Conservation (phyloP, 805 yeast genomes). For the Saturnispora zaruensis region DNA sequence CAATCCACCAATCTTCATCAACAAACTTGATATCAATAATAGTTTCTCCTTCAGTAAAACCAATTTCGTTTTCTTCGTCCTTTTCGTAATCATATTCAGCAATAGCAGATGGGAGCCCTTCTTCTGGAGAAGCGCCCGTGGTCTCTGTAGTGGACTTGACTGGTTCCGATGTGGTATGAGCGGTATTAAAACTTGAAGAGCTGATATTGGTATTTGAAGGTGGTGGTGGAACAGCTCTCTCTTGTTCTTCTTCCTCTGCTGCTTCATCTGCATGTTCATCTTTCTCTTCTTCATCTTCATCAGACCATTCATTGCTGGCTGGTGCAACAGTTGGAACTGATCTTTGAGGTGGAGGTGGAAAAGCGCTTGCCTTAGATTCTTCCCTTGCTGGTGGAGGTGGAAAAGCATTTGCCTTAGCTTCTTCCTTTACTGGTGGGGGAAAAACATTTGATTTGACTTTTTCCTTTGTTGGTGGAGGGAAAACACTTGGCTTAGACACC, state of each 20-base stretch:
- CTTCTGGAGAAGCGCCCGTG: conserved; percentile 9
- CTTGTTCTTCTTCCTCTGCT: conserved; percentile 15
- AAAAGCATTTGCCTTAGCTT: neutral
- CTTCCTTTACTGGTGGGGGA: conserved; percentile 14
- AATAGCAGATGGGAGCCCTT: conserved; percentile 39
- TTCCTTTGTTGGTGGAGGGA: conserved; percentile 15
- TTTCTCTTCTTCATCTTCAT: conserved; percentile 7
- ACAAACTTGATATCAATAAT: conserved; percentile 59
- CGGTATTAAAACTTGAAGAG: conserved; percentile 2
- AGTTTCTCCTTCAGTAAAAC: conserved; percentile 55
- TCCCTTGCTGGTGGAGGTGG: conserved; percentile 22
- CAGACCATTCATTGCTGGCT: conserved; percentile 14
- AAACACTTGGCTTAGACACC: conserved; percentile 10
- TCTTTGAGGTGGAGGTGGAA: conserved; percentile 12
- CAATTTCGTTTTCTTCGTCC: conserved; percentile 71
- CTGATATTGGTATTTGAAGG: conserved; percentile 19
- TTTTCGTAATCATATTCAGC: conserved; percentile 77
- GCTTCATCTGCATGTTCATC: neutral
- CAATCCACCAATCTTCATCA: conserved; percentile 68
- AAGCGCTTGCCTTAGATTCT: conserved; percentile 6
- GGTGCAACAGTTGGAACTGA: conserved; percentile 16
- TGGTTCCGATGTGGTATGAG: conserved; percentile 9
- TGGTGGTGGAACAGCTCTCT: conserved; percentile 19
- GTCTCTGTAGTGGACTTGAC: conserved; percentile 12
- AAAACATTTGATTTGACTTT: conserved; percentile 11